These are phyloP conservation scores for Phytopythium ostracodes DNA, from an alignment of 352 stramenopile species.

Conservation along the genomic window DNA sequence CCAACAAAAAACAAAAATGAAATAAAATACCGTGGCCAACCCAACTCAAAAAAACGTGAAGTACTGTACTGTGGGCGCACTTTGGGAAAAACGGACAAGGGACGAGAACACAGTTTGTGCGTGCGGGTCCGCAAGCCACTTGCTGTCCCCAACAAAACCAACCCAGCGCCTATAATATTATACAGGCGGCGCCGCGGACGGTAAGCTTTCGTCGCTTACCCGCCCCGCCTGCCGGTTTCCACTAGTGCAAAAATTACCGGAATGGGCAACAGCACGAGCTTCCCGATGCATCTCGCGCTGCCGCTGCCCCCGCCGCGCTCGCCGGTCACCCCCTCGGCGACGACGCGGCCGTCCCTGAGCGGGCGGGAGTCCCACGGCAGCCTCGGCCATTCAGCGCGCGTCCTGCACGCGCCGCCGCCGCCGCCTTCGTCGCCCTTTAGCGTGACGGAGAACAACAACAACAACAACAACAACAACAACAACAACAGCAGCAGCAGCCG, in stretches of 20 bases:
- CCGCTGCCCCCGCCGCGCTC: slow-evolving; percentile 1
- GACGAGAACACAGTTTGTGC: background rate
- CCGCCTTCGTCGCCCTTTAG: background rate
- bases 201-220: too few species aligned
- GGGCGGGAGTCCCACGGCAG: background rate
- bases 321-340: background rate
- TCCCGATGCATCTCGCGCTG: slow-evolving; percentile 7
- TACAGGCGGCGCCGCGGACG: background rate
- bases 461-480: background rate
- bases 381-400: background rate
- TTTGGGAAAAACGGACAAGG: background rate
- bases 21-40: too few species aligned
- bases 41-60: too few species aligned
- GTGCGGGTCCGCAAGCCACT: background rate
- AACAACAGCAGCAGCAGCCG: too few species aligned
- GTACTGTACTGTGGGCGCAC: background rate
- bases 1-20: too few species aligned
- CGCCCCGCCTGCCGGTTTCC: background rate
- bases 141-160: too few species aligned
- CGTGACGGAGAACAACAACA: too few species aligned
- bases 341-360: background rate
- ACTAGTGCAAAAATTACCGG: background rate
- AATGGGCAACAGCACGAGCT: slow-evolving; percentile 8
- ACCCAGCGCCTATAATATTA: background rate
- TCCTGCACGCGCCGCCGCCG: background rate